A percentile compares a stretch with the other conserved stretches of the same genome.
Conservation (phyloP, 2,329 filamentous ascomycete species). For the Alternaria rosae region DNA sequence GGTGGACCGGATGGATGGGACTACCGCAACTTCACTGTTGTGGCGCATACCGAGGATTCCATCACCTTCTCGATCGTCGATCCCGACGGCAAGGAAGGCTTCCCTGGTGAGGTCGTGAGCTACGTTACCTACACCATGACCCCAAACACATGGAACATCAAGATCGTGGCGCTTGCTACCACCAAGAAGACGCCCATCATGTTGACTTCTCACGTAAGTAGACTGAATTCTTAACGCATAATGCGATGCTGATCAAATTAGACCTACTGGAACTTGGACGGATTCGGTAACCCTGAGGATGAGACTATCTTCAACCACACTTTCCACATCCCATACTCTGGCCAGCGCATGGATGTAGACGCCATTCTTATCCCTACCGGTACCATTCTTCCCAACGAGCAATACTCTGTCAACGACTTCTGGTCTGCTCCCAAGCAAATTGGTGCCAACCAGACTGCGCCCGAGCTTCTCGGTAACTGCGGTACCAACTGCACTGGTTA, state of each 20-base stretch:
- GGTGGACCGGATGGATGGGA: constrained; percentile 78
- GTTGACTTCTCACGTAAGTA: constrained; percentile 71
- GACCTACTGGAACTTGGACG: constrained; percentile 85
- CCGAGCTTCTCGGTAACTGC: constrained; percentile 75
- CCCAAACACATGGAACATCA: constrained; percentile 73
- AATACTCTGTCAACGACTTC: constrained; percentile 77
- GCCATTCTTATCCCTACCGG: constrained; percentile 58
- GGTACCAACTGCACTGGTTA: constrained; percentile 85
- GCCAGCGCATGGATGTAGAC: constrained; percentile 72
- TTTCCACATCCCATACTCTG: constrained; percentile 75
- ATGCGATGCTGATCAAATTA: constrained; percentile 44
- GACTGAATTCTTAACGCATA: not conserved
- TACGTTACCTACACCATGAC: constrained; percentile 76
- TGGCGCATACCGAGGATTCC: constrained; percentile 69
- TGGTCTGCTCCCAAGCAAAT: constrained; percentile 84
- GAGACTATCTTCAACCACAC: constrained; percentile 73
- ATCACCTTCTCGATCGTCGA: constrained; percentile 81
- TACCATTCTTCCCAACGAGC: constrained; percentile 72
- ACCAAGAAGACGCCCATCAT: constrained; percentile 84
- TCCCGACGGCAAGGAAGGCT: constrained; percentile 75
- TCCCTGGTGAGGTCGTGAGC: constrained; percentile 78
- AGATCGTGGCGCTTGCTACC: constrained; percentile 73
- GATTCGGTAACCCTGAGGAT: constrained; percentile 76
- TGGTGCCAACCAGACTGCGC: constrained; percentile 70
- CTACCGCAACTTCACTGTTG: constrained; percentile 77